phyloP scores from a whole-genome alignment of 176 grass and related monocot species.

The bread wheat (Triticum aestivum) region IWGSC_CS_RefSeq_v2.1 NC_057812.1:518086198-518086697 shows the following conservation, averaged over 20 bases:
- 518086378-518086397: constrained; percentile 23
- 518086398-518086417: constrained; percentile 10
- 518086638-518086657: not conserved
- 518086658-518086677: not conserved
- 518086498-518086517: not conserved
- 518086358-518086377: constrained; percentile 11
- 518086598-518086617: not conserved
- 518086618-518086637: not conserved
- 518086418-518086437: constrained; percentile 25
- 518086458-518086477: constrained; percentile 52
- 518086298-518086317: constrained; percentile 55
- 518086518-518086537: not conserved
- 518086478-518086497: not conserved
- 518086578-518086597: not conserved
- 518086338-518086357: constrained; percentile 32
- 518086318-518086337: constrained; percentile 36
- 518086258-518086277: constrained; percentile 44
- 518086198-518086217: constrained; percentile 23
- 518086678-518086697: constrained; percentile 15
- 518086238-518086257: constrained; percentile 29
- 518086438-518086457: constrained; percentile 88
- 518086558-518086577: not conserved
- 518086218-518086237: not conserved
- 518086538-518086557: not conserved
- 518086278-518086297: constrained; percentile 45